Percentiles rank a stretch among this genome's conserved stretches.
phyloP scores from a whole-genome alignment of 257 asterid genomes.

The Plantago elongata region DNA sequence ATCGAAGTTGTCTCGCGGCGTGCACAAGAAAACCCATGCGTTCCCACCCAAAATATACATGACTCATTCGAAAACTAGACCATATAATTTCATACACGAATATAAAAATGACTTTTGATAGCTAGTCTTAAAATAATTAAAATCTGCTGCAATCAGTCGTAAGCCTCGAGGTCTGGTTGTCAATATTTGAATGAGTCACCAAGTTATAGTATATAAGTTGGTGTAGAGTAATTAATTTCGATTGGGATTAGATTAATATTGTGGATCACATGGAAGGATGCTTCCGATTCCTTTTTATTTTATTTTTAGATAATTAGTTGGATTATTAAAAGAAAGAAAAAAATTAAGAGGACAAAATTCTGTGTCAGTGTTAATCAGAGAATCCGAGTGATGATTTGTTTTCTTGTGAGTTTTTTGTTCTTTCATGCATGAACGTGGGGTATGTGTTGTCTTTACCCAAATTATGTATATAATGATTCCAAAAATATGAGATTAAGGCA shows the following conservation, averaged over 20 bases:
- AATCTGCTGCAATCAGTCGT: slow-evolving; percentile 20
- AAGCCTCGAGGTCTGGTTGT: slow-evolving; percentile 33
- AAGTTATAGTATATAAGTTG: slow-evolving; percentile 2
- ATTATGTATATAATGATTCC: slow-evolving; percentile 23
- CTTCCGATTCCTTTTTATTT: slow-evolving; percentile 29
- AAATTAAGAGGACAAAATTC: slow-evolving; percentile 37
- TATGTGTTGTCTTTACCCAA: slow-evolving; percentile 35
- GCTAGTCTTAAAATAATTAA: not conserved
- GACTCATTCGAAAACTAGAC: too few species aligned
- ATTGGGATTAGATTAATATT: slow-evolving; percentile 28
- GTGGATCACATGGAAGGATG: slow-evolving; percentile 52
- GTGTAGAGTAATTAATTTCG: slow-evolving; percentile 9
- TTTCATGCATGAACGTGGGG: slow-evolving; percentile 43
- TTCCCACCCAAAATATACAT: too few species aligned
- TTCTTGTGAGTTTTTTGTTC: slow-evolving; percentile 34
- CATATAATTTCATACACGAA: not conserved
- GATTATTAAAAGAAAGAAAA: too few species aligned
- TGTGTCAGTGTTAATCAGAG: slow-evolving; percentile 33
- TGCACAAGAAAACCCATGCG: slow-evolving; percentile 12
- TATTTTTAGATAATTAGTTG: not conserved
- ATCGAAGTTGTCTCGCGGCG: slow-evolving; percentile 38
- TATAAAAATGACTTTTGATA: slow-evolving; percentile 24
- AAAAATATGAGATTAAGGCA: not conserved
- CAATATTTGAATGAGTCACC: slow-evolving; percentile 33
- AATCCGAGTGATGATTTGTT: slow-evolving; percentile 48